A percentile compares a stretch with the other conserved stretches of the same genome.
Conservation (phyloP, 73 alveolate species). For the Uronychia binucleata region DNA sequence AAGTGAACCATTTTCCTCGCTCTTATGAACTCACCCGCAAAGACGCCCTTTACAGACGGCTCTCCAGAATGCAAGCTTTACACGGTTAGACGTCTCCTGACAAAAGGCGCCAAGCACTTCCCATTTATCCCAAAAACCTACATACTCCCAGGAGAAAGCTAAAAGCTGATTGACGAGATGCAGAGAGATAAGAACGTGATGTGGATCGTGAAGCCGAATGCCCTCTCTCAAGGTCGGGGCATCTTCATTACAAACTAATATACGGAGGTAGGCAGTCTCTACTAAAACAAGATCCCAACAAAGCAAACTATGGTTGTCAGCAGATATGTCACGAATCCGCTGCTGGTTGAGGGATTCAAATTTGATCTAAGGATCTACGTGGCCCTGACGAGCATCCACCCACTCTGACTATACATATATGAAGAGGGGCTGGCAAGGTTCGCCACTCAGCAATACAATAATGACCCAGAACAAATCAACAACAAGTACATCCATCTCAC, state of each 20-base stretch:
- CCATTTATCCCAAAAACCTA: constrained; percentile 81
- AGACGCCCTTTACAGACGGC: constrained; percentile 77
- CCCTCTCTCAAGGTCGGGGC: constrained; percentile 90
- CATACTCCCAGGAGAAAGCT: constrained; percentile 77
- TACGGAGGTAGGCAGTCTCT: constrained; percentile 64
- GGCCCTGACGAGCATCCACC: constrained; percentile 83
- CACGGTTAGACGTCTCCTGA: constrained; percentile 69
- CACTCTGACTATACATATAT: constrained; percentile 88
- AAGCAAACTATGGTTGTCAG: constrained; percentile 66
- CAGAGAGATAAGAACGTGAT: constrained; percentile 62
- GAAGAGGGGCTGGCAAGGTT: constrained; percentile 96
- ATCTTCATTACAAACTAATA: constrained; percentile 71
- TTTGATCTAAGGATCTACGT: constrained; percentile 91
- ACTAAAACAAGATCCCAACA: constrained; percentile 60
- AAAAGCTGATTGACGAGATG: constrained; percentile 73
- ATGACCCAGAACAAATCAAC: constrained; percentile 42
- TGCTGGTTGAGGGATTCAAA: constrained; percentile 82
- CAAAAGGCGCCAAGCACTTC: constrained; percentile 69
- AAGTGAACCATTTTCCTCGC: constrained; percentile 88
- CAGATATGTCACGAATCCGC: constrained; percentile 86
- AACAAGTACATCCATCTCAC: constrained; percentile 92
- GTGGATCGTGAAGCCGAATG: constrained; percentile 92
- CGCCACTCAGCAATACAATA: constrained; percentile 91
- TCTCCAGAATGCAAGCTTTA: constrained; percentile 68
- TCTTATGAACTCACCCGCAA: constrained; percentile 89